phyloP scores from a whole-genome alignment of 495 filamentous ascomycete species.

The Trypethelium eluteriae region DNA sequence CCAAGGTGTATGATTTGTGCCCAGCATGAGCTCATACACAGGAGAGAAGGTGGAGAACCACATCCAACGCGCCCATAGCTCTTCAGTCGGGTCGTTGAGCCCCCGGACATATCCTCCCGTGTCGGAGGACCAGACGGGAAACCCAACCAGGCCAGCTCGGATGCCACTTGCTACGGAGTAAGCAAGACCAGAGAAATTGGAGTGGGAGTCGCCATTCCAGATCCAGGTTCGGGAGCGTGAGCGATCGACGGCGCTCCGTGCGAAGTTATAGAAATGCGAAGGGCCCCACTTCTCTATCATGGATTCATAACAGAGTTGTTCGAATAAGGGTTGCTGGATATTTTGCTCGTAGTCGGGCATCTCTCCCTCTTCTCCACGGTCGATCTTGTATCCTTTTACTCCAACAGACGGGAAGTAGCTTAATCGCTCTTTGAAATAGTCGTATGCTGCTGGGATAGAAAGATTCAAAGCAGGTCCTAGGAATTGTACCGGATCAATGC shows the following conservation, averaged over 20 bases:
- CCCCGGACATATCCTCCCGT: constrained; percentile 31
- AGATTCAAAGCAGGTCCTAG: constrained; percentile 32
- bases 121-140: constrained; percentile 31
- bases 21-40: constrained; percentile 35
- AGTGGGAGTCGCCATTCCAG: constrained; percentile 33
- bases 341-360: constrained; percentile 35
- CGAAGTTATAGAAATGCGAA: constrained; percentile 31
- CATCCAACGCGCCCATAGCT: constrained; percentile 36
- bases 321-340: constrained; percentile 29
- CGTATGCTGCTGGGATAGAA: constrained; percentile 31
- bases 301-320: constrained; percentile 27
- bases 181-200: constrained; percentile 29
- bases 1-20: constrained; percentile 34
- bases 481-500: constrained; percentile 21
- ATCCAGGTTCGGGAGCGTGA: constrained; percentile 23
- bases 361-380: constrained; percentile 33
- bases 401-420: constrained; percentile 28
- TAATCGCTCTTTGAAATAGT: constrained; percentile 30
- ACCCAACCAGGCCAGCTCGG: constrained; percentile 30
- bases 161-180: constrained; percentile 31
- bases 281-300: constrained; percentile 31
- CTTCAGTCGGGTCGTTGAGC: constrained; percentile 25
- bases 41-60: constrained; percentile 32
- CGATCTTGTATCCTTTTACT: constrained; percentile 35
- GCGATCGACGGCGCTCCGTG: constrained; percentile 29